Evolutionary conservation across 805 yeast genomes (phyloP).

Genomic region (Candida ponderosae): DNA sequence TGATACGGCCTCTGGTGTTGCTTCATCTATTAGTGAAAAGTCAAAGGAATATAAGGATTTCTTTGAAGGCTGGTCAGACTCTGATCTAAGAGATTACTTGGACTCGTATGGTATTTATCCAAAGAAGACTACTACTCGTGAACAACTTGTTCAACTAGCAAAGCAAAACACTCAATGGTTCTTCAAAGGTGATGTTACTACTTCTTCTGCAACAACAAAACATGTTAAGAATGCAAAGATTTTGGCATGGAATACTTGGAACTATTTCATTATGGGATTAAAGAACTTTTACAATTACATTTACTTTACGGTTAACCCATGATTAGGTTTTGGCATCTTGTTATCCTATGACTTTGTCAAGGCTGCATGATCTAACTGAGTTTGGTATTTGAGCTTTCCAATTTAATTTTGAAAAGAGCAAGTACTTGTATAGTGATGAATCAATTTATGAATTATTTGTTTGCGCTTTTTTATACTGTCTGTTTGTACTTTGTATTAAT

Average conservation of each 20-base stretch:
- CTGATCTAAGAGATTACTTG: constrained; percentile 34
- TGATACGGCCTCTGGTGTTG: not conserved
- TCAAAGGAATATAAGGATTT: constrained; percentile 14
- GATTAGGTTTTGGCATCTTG: not conserved
- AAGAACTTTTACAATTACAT: constrained; percentile 5
- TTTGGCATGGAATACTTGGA: constrained; percentile 3
- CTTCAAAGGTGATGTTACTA: constrained; percentile 17
- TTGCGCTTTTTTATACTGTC: too few relatives aligned
- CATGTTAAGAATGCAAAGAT: constrained; percentile 3
- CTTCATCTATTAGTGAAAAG: constrained; percentile 4
- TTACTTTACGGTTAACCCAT: constrained; percentile 3
- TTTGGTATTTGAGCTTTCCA: too few relatives aligned
- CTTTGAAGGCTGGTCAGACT: constrained; percentile 33
- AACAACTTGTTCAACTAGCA: constrained; percentile 30
- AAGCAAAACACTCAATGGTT: constrained; percentile 34
- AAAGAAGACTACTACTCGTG: constrained; percentile 19
- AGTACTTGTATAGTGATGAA: too few relatives aligned
- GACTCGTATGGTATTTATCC: constrained; percentile 32
- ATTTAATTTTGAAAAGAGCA: too few relatives aligned
- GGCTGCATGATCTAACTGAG: too few relatives aligned
- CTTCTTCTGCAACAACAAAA: not conserved
- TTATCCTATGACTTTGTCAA: too few relatives aligned
- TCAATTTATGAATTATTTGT: too few relatives aligned
- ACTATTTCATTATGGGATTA: constrained; percentile 2
- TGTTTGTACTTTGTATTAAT: too few relatives aligned